Conservation (phyloP, 2,329 filamentous ascomycete genomes). For the Podosphaera fusca region DNA sequence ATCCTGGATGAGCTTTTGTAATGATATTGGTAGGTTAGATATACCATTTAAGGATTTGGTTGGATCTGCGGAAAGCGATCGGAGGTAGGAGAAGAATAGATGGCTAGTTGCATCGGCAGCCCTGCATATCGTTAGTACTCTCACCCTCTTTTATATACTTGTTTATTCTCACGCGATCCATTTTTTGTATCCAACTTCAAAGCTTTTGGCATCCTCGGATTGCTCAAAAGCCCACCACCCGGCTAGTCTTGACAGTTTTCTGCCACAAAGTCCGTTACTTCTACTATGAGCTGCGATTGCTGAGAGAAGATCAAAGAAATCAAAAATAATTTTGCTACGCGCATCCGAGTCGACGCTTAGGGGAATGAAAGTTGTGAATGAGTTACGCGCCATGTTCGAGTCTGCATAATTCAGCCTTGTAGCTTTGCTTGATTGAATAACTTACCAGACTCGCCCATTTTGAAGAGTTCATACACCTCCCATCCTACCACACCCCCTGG, state of each 20-base stretch:
- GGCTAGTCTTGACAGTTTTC: slow-evolving; percentile 83
- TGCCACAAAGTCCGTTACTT: slow-evolving; percentile 72
- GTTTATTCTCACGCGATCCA: slow-evolving; percentile 48
- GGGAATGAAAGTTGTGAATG: slow-evolving; percentile 90
- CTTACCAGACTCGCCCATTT: slow-evolving; percentile 73
- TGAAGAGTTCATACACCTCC: slow-evolving; percentile 94
- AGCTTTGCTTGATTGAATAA: not conserved
- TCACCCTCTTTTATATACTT: not conserved
- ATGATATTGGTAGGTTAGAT: slow-evolving; percentile 64
- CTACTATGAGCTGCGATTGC: slow-evolving; percentile 86
- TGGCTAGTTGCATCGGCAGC: slow-evolving; percentile 91
- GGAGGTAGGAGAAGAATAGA: slow-evolving; percentile 90
- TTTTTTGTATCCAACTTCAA: slow-evolving; percentile 77
- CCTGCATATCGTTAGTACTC: slow-evolving; percentile 22
- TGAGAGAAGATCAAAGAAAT: slow-evolving; percentile 85
- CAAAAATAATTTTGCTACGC: slow-evolving; percentile 71
- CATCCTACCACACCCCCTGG: slow-evolving; percentile 82
- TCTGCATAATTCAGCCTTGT: slow-evolving; percentile 28
- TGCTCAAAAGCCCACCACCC: slow-evolving; percentile 99
- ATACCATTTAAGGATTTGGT: slow-evolving; percentile 50
- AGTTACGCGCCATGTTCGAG: slow-evolving; percentile 73
- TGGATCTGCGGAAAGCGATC: slow-evolving; percentile 65
- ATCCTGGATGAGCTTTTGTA: slow-evolving; percentile 74
- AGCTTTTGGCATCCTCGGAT: slow-evolving; percentile 64
- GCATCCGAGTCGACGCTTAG: slow-evolving; percentile 75